phyloP scores from a whole-genome alignment of 768 basidiomycete genomes.

The Boletus bicolor region DNA sequence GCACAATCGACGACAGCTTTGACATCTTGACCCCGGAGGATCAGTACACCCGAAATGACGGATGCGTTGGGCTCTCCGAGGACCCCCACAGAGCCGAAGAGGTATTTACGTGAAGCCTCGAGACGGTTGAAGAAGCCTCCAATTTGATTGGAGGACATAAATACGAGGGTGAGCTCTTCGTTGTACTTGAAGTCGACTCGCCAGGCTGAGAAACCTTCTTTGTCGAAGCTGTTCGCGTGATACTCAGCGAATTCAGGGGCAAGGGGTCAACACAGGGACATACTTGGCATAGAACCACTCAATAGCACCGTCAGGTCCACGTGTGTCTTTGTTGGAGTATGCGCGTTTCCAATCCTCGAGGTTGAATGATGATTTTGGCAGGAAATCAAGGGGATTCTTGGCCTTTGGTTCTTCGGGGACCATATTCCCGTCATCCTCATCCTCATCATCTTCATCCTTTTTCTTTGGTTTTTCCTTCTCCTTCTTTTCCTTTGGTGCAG shows the following conservation, averaged over 20 bases:
- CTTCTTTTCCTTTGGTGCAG: constrained; percentile 51
- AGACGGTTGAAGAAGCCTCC: constrained; percentile 97
- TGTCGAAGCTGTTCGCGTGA: constrained; percentile 63
- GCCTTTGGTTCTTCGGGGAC: constrained; percentile 82
- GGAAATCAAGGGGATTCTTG: constrained; percentile 91
- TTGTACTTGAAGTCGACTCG: constrained; percentile 97
- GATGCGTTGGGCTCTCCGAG: constrained; percentile 78
- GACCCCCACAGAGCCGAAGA: constrained; percentile 91
- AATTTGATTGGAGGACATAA: constrained; percentile 95
- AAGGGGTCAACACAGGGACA: constrained; percentile 20
- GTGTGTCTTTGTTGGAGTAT: constrained; percentile 98
- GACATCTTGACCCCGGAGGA: constrained; percentile 77
- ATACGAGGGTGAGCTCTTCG: constrained; percentile 84
- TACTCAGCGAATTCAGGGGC: constrained; percentile 2
- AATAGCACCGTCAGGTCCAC: constrained; percentile 72
- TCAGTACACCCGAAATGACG: constrained; percentile 76
- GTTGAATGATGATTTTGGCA: constrained; percentile 86
- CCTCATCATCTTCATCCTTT: constrained; percentile 60
- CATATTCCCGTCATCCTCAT: constrained; percentile 76
- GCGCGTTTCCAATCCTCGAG: constrained; percentile 96
- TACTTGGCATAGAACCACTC: constrained; percentile 98
- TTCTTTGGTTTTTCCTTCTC: constrained; percentile 64
- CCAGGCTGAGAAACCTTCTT: constrained; percentile 87
- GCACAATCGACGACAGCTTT: constrained; percentile 72
- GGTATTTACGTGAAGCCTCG: constrained; percentile 94